phyloP scores from a whole-genome alignment of 345 rosid species.

The Citrus glauca region DNA sequence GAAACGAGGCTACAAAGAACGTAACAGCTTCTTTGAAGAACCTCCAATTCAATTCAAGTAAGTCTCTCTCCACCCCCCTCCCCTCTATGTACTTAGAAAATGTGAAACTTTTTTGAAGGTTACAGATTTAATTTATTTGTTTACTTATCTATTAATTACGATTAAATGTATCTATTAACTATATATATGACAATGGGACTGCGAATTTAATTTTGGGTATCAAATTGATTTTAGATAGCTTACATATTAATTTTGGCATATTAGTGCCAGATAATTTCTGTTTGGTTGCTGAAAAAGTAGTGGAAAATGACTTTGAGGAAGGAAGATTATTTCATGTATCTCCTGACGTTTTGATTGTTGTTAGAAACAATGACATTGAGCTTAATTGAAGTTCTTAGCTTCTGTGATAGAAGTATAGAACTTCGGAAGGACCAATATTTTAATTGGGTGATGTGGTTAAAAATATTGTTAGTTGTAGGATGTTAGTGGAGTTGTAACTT shows the following conservation, averaged over 20 bases:
- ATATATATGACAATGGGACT: background rate
- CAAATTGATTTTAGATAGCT: background rate
- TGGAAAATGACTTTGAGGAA: background rate
- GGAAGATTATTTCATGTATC: background rate
- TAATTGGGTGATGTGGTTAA: background rate
- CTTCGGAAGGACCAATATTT: background rate
- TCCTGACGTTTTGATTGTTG: background rate
- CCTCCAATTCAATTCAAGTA: conserved; percentile 47
- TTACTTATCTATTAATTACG: background rate
- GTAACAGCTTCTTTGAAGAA: conserved; percentile 33
- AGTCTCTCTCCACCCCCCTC: conserved; percentile 3
- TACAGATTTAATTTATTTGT: background rate
- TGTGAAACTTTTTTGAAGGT: background rate
- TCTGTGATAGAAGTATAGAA: background rate
- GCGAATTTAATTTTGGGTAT: background rate
- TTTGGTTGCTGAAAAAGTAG: background rate
- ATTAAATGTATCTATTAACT: background rate
- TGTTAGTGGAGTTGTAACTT: background rate
- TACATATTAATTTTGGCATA: background rate
- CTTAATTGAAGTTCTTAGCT: background rate
- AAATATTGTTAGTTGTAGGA: background rate
- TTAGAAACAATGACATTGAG: background rate
- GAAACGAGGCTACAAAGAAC: conserved; percentile 20
- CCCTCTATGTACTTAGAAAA: background rate
- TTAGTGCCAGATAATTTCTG: background rate